Base-by-base conservation (phyloP, 768 basidiomycete genomes). In the Psilocybe cyanescens region DNA sequence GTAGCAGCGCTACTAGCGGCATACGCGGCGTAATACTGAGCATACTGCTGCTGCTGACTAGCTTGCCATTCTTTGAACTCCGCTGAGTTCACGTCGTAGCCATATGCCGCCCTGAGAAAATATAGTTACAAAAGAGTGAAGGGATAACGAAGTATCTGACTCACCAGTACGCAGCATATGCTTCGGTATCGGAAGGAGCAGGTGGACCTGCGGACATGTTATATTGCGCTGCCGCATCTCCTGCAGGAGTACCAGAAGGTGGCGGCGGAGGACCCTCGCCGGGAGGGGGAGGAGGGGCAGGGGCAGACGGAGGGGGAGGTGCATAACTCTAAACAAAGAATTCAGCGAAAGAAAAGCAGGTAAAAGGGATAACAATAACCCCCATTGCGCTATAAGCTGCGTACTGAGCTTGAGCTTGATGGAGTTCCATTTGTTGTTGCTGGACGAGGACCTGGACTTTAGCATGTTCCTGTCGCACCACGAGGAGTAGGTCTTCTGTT, bases 361-460 rank as follows among this genome's bases (percentile, higher is more conserved):
- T 4, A n/a, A 33, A 57, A 54, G 4, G 29, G 48, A 65, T 68
- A 68, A 69, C 67, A 81, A 84, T 67, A 74, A 87, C 86, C 58
- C 79, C 74, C 76, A 88, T 83, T 45, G 82, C 78, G 65, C 83
- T 82, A 68, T 93, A 91, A 19, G 87, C 87, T 51, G 89, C 89
- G 75, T 91, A 93, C 71, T 91, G 90, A 65, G 83, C 78, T 72
- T 94, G 92, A 2, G 90, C 91, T 72, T 92, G 90, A 63, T 93
- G 92, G 29, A 93, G 80, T 68, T 94, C 92, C 89, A 91, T 90
- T 74, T 94, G 92, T 72, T 93, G 90, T 55, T 91, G 91, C 54
- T 82, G 80, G 4, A 91, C 72, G 11, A 83, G 71, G 2, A 78
- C 66, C 62, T 85, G 82, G 56, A 94, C 89, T 74, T 99, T 97